Conservation (phyloP, 2,329 filamentous ascomycete species). For the Talaromyces sp. region DNA sequence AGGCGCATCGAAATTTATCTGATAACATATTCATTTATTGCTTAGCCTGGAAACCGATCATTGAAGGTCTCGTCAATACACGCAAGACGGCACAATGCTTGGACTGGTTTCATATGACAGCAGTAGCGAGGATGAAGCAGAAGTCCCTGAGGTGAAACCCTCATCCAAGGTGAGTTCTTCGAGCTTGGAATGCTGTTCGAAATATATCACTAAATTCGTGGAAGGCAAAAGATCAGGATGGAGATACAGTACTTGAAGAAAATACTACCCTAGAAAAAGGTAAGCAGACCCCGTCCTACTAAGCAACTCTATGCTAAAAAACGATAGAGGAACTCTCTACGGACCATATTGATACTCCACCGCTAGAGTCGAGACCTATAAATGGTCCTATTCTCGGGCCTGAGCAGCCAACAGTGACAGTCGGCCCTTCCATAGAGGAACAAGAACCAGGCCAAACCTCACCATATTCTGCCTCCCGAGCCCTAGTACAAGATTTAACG, state of each 20-base stretch:
- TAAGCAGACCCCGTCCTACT: neutral
- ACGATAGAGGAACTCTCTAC: neutral
- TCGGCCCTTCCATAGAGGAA: slow-evolving; percentile 17
- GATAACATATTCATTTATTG: neutral
- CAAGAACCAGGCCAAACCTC: slow-evolving; percentile 34
- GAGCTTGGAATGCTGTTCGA: neutral
- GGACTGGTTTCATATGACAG: slow-evolving; percentile 44
- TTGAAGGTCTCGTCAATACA: neutral
- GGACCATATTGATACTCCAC: neutral
- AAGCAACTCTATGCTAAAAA: neutral
- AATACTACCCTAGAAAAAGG: neutral
- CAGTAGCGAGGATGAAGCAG: slow-evolving; percentile 44
- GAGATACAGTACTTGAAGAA: neutral
- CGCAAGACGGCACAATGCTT: slow-evolving; percentile 31
- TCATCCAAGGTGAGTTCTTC: slow-evolving; percentile 24
- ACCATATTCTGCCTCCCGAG: slow-evolving; percentile 48
- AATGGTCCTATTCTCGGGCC: slow-evolving; percentile 37
- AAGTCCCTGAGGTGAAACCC: slow-evolving; percentile 18
- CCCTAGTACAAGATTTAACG: slow-evolving; percentile 56
- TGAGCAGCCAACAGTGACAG: slow-evolving; percentile 26
- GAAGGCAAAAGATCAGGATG: neutral
- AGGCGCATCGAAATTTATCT: neutral
- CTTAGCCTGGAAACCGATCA: neutral
- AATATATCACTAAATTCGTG: neutral
- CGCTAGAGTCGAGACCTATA: slow-evolving; percentile 13